Evolutionary conservation across 495 filamentous ascomycete genomes (phyloP).

Genomic region (Acidiella bohemica): DNA sequence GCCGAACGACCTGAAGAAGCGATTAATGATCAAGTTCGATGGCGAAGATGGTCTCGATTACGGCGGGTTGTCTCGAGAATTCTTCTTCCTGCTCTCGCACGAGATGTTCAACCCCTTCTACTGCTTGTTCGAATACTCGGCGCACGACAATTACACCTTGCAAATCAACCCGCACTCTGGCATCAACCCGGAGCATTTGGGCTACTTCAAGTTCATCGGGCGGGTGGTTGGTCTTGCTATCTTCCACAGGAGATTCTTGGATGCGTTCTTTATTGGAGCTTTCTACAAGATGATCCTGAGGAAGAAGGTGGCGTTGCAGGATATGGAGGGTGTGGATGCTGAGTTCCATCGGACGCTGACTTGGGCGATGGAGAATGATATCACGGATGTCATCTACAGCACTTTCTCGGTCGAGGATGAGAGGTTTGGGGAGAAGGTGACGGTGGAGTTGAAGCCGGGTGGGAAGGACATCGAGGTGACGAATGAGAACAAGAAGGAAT

Average conservation of each 20-base stretch:
- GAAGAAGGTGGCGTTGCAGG: constrained; percentile 78
- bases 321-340: constrained; percentile 98
- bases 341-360: constrained; percentile 90
- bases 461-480: constrained; percentile 89
- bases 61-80: constrained; percentile 95
- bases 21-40: constrained; percentile 98
- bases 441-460: constrained; percentile 82
- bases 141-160: constrained; percentile 99
- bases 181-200: constrained; percentile 98
- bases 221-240: constrained; percentile 95
- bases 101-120: constrained; percentile 99
- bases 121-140: constrained; percentile 98
- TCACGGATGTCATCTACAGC: constrained; percentile 78
- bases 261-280: constrained; percentile 98
- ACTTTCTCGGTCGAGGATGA: constrained; percentile 96
- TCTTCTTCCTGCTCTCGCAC: constrained; percentile 99
- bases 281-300: constrained; percentile 99
- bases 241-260: constrained; percentile 94
- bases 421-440: constrained; percentile 83
- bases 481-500: constrained; percentile 93
- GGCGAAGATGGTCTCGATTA: constrained; percentile 97
- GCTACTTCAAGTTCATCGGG: constrained; percentile 99
- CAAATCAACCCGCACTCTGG: constrained; percentile 99
- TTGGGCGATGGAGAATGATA: constrained; percentile 97
- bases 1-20: constrained; percentile 92